Evolutionary conservation across 345 rosid genomes (phyloP).

Genomic region (Acer negundo): DNA sequence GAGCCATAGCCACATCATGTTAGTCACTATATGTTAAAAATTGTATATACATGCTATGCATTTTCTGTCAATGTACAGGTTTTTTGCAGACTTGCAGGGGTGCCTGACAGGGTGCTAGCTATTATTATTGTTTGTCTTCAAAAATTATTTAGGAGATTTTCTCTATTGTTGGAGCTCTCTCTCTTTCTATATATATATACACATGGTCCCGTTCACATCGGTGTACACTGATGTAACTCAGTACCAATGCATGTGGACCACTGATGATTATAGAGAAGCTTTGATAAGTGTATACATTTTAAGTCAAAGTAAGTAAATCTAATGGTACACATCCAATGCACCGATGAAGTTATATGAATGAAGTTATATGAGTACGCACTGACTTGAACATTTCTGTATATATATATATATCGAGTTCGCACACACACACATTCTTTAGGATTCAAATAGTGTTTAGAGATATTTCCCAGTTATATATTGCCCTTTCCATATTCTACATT

Average conservation of each 20-base stretch:
- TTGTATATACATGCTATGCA: background rate
- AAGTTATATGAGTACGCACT: too few species aligned
- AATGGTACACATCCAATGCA: too few species aligned
- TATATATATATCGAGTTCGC: too few species aligned
- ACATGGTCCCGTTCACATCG: too few species aligned
- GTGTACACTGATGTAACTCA: too few species aligned
- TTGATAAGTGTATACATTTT: too few species aligned
- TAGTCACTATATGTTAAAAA: background rate
- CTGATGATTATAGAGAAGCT: too few species aligned
- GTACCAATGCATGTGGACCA: too few species aligned
- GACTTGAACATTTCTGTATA: too few species aligned
- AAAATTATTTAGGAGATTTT: constrained; percentile 4
- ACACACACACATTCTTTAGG: background rate
- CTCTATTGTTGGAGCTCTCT: background rate
- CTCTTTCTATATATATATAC: background rate
- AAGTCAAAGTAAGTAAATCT: too few species aligned
- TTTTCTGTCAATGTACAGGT: background rate
- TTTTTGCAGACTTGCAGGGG: background rate
- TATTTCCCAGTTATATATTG: background rate
- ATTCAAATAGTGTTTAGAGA: constrained; percentile 2
- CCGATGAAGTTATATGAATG: too few species aligned
- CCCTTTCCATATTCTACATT: background rate
- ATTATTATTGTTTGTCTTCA: background rate
- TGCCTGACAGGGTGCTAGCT: background rate
- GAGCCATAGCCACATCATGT: background rate